Percentiles rank a stretch among this genome's conserved stretches.
These are phyloP conservation scores for Kodamaea fungicola DNA, from an alignment of 1,139 yeast genomes.

Conservation along the genomic window DNA sequence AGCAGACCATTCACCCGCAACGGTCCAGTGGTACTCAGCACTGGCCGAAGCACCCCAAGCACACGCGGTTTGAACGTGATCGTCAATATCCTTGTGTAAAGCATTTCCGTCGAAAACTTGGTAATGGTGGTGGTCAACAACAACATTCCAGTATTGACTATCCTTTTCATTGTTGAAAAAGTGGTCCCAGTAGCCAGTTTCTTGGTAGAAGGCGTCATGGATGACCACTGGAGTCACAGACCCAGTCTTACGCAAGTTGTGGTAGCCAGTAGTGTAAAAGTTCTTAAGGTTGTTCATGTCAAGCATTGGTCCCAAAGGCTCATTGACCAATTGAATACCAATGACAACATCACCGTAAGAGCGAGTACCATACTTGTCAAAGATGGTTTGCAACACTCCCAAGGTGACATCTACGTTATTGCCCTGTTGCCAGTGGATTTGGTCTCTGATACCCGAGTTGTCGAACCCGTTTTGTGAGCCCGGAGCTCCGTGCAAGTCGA, in stretches of 20 bases:
- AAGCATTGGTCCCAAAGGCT: conserved; percentile 75
- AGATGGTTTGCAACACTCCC: conserved; percentile 44
- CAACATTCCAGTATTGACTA: conserved; percentile 58
- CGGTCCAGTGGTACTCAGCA: conserved; percentile 66
- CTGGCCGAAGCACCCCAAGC: conserved; percentile 49
- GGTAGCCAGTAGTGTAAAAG: conserved; percentile 57
- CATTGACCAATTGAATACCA: conserved; percentile 85
- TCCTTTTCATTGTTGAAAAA: conserved; percentile 32
- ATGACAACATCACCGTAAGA: conserved; percentile 68
- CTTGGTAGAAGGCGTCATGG: conserved; percentile 73
- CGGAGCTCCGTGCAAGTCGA: conserved; percentile 93
- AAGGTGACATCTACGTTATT: conserved; percentile 51
- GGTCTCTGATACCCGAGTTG: conserved; percentile 84
- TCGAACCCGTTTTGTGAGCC: conserved; percentile 98
- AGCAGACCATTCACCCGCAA: conserved; percentile 91
- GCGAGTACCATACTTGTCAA: conserved; percentile 61
- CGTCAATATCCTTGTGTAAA: conserved; percentile 52
- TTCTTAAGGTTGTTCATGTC: conserved; percentile 56
- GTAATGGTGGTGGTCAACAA: conserved; percentile 88
- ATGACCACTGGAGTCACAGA: conserved; percentile 53
- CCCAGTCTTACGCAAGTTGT: conserved; percentile 44
- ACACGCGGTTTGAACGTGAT: conserved; percentile 65
- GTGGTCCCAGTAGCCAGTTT: conserved; percentile 60
- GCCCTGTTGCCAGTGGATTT: conserved; percentile 52
- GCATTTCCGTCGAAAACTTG: conserved; percentile 75